Percentiles rank a stretch among this genome's conserved stretches.
phyloP scores from a whole-genome alignment of 306 rosid genomes.

The Quercus cerris region DNA sequence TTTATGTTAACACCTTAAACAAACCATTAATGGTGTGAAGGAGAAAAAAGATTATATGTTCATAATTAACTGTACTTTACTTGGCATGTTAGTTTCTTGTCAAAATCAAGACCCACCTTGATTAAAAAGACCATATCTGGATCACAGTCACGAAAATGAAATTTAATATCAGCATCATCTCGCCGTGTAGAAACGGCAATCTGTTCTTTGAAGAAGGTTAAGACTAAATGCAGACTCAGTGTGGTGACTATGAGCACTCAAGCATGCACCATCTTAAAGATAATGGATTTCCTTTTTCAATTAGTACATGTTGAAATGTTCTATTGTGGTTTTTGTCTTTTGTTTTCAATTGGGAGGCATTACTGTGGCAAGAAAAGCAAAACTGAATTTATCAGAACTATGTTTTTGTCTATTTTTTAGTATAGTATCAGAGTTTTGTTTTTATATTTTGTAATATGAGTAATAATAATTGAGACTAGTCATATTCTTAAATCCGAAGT shows the following conservation, averaged over 20 bases:
- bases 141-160: conserved; percentile 31
- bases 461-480: too few species aligned
- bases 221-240: conserved; percentile 15
- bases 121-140: conserved; percentile 26
- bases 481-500: too few species aligned
- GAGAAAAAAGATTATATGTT: neutral
- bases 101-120: conserved; percentile 48
- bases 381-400: too few species aligned
- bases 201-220: conserved; percentile 14
- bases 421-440: too few species aligned
- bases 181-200: conserved; percentile 41
- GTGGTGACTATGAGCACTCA: conserved; percentile 1
- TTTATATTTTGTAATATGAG: too few species aligned
- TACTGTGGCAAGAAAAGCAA: too few species aligned
- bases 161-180: conserved; percentile 15
- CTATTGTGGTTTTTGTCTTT: neutral
- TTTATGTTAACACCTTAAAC: conserved; percentile 31
- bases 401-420: too few species aligned
- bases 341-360: neutral
- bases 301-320: neutral
- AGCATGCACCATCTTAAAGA: conserved; percentile 8
- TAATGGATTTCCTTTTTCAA: neutral
- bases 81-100: conserved; percentile 43
- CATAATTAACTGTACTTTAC: conserved; percentile 21
- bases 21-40: neutral